Evolutionary conservation across 2,329 filamentous ascomycete species (phyloP), one percentile per base, ranked within the genome.

Genomic region (Mycosphaerella sp.): DNA sequence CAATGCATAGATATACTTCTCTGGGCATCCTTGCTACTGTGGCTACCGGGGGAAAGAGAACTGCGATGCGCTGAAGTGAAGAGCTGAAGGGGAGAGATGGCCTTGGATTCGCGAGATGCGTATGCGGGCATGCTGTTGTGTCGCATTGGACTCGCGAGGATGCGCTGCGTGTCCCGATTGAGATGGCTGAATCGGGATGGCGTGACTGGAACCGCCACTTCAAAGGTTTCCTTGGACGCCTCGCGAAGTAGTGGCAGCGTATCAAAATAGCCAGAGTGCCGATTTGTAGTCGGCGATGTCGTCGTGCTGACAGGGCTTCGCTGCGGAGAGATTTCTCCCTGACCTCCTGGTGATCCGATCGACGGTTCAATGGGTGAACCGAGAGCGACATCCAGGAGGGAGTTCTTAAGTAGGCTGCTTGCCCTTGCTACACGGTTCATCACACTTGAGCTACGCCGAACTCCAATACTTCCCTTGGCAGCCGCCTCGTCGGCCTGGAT

Each of bases 401-500:
- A 46, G 34, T 52, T 55, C 40, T 48, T 44, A 8, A 54, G 42
- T 27, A 55, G 28, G 32, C 32, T 56, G 30, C 47, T 49, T 4
- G 49, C 51, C 25, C 49, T 30, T 40, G 50, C 51, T 32, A 56
- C 36, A 12, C 49, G 52, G 21, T 37, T 42, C 28, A 55, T 39
- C 14, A 55, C 14, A 36, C 52, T 59, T 17, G 55, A 49, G 41
- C 48, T 57, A 14, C 55, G 55, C 43, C 41, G 36, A 14, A 55
- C 14, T 35, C 52, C 58, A 10, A 58, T 50, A 49, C 56, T 57
- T 32, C 44, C 41, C 49, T 58, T 37, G 13, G 50, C 53, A 43
- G 52, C 45, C n/a, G 56, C 49, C 40, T 58, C 56, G 6, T 54
- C 42, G 14, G 34, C 52, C 28, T 44, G 42, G n/a, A 54, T 41